Base-by-base conservation (phyloP, 1,139 yeast species). In the Geotrichum klebahnii region DNA sequence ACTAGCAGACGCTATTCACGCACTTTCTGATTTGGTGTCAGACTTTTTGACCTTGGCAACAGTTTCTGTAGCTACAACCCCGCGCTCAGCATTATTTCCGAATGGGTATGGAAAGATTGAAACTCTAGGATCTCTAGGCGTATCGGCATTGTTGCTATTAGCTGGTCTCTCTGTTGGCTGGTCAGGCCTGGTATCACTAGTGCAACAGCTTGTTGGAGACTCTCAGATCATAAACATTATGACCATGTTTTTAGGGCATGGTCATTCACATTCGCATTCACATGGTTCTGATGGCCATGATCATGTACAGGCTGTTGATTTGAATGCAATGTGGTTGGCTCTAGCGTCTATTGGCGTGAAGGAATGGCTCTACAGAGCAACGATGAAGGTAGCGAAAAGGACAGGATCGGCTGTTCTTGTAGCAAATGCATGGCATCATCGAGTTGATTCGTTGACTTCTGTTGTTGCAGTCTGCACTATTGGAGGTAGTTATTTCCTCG, bases 391-490 rank as follows among this genome's bases (percentile, higher is more conserved):
- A 16, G 97, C 97, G 2, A 72, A 75, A 43, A 72, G 76, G 55
- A 79, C 88, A 29, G 84, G 87, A 61, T 88, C 96, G 1, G 87
- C 88, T 55, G 97, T 92, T 4, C 75, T 92, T 50, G 82, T 87
- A 47, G 98, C 98, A 3, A 92, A 92, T 63, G 98, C 98, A 2
- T 92, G 97, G 97, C 98, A 92, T 66, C 98, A 92, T 64, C 76
- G 98, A 57, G 90, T 90, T 12, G 98, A 92, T 65, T 84, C 96
- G 1, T 67, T 92, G 59, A 94, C 97, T 0, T 89, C 97, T 0
- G 75, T 85, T 35, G 97, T 92, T 8, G 97, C 97, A 0, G 77
- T 90, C 20, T 76, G 82, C 4, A 89, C 97, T 0, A 94, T 92
- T 48, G 79, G 95, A 0, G 83, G 92, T 1, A 96, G 96, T 23